Percentiles rank a stretch among this genome's conserved stretches.
Conservation (phyloP, 2,329 filamentous ascomycete species). For the Scedosporium aurantiacum region DNA sequence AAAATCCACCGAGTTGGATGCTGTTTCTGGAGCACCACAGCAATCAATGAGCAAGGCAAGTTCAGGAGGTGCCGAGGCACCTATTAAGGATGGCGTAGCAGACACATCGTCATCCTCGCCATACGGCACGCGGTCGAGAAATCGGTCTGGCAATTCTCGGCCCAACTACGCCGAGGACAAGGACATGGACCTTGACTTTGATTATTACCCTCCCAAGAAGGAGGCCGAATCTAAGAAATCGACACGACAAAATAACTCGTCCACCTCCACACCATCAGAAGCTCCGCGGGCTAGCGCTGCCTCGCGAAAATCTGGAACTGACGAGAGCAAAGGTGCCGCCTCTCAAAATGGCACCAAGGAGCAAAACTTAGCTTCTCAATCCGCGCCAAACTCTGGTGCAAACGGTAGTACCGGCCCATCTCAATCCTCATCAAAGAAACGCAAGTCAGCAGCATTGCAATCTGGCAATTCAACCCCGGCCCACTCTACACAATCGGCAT, state of each 20-base stretch:
- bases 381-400: background rate
- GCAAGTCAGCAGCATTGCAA: conserved; percentile 54
- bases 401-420: background rate
- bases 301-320: conserved; percentile 8
- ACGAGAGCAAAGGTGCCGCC: background rate
- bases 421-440: conserved; percentile 53
- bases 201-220: conserved; percentile 54
- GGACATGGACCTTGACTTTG: conserved; percentile 77
- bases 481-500: conserved; percentile 4
- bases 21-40: conserved; percentile 18
- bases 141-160: conserved; percentile 67
- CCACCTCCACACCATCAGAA: background rate
- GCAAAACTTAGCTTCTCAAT: conserved; percentile 1
- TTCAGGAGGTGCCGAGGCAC: conserved; percentile 30
- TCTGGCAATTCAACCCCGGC: conserved; percentile 15
- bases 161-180: conserved; percentile 93
- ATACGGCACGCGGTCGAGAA: conserved; percentile 91
- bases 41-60: conserved; percentile 37
- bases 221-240: conserved; percentile 48
- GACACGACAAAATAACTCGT: conserved; percentile 20
- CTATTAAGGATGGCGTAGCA: conserved; percentile 34
- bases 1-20: conserved; percentile 18
- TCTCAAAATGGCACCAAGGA: conserved; percentile 3
- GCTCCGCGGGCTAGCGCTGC: background rate
- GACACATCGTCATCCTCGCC: conserved; percentile 51